These are phyloP conservation scores for Tarenaya hassleriana DNA, from an alignment of 345 rosid species.

Conservation along the genomic window DNA sequence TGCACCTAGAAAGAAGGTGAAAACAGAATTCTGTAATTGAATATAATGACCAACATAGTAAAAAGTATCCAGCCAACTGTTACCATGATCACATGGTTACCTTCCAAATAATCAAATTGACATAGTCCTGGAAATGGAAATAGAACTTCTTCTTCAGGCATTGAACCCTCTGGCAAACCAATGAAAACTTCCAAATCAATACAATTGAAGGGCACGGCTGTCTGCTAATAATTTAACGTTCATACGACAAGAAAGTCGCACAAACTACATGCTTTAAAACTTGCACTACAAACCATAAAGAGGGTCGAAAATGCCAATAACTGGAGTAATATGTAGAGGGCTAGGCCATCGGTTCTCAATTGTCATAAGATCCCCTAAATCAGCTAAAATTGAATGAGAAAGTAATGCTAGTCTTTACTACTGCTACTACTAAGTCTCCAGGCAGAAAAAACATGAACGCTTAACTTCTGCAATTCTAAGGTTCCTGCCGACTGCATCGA, in stretches of 20 bases:
- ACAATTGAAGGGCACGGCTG: constrained; percentile 6
- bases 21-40: constrained; percentile 7
- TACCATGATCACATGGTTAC: constrained; percentile 31
- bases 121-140: constrained; percentile 92
- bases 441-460: too few species aligned
- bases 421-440: too few species aligned
- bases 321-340: neutral
- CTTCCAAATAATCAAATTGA: constrained; percentile 90
- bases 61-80: neutral
- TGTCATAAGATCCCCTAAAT: too few species aligned
- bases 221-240: neutral
- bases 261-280: too few species aligned
- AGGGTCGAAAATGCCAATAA: neutral
- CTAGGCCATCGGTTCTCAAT: too few species aligned
- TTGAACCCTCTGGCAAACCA: constrained; percentile 62
- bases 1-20: constrained; percentile 53
- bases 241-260: too few species aligned
- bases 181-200: constrained; percentile 20
- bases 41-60: too few species aligned
- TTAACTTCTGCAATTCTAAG: too few species aligned
- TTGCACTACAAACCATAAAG: neutral
- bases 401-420: too few species aligned
- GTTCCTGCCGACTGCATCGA: neutral
- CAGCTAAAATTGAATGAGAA: too few species aligned
- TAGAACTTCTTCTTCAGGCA: constrained; percentile 85